Conservation (phyloP, 2,329 filamentous ascomycete genomes). For the Acrodontium crateriforme region DNA sequence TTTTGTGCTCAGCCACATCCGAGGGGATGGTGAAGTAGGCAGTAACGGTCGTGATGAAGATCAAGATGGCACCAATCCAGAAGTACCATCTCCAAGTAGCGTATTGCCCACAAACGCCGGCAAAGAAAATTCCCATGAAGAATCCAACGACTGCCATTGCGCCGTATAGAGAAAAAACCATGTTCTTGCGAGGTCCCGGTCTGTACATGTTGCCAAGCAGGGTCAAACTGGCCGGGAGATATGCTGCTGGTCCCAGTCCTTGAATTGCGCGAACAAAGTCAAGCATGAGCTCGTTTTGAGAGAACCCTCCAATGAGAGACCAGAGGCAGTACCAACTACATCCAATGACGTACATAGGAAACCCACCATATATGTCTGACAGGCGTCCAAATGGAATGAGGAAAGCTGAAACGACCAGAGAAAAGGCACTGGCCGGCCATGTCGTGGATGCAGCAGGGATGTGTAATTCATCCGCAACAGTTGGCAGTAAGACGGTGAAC, state of each 20-base stretch:
- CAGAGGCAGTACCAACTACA: conserved; percentile 31
- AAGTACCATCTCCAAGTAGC: conserved; percentile 54
- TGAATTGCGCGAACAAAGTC: conserved; percentile 23
- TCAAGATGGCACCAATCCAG: conserved; percentile 46
- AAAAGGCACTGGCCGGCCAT: conserved; percentile 40
- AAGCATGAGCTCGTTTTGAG: conserved; percentile 21
- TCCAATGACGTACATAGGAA: conserved; percentile 45
- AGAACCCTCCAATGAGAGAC: conserved; percentile 21
- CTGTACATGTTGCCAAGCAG: conserved; percentile 22
- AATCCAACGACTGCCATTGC: conserved; percentile 42
- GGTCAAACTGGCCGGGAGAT: conserved; percentile 20
- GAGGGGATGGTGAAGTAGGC: conserved; percentile 38
- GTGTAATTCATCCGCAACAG: conserved; percentile 44
- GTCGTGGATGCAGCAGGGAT: conserved; percentile 52
- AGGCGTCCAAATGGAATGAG: conserved; percentile 33
- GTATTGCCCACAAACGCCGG: conserved; percentile 43
- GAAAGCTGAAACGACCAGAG: conserved; percentile 34
- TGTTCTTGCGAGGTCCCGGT: conserved; percentile 23
- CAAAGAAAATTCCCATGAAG: conserved; percentile 50
- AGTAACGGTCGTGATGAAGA: conserved; percentile 31
- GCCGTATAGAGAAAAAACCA: conserved; percentile 30
- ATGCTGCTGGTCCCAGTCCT: conserved; percentile 24
- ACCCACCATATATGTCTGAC: conserved; percentile 49
- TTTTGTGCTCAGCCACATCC: conserved; percentile 25
- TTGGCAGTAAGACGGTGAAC: conserved; percentile 56